Evolutionary conservation across 2,329 filamentous ascomycete species (phyloP).

Genomic region (Arthrobotrys entomopaga): DNA sequence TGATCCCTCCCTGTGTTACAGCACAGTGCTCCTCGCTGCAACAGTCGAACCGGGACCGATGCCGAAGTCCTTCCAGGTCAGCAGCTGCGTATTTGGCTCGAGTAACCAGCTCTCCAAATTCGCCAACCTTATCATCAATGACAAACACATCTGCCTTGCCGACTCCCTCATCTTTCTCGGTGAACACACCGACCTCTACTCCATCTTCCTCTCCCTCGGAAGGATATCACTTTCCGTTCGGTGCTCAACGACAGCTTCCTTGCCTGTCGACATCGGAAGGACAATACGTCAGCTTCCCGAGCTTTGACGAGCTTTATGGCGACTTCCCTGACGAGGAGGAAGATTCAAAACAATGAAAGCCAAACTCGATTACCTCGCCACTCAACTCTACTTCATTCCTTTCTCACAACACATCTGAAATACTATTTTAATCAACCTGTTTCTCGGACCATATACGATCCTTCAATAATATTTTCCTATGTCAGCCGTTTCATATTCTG

Average conservation of each 20-base stretch:
- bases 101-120: conserved; percentile 60
- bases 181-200: conserved; percentile 60
- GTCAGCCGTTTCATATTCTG: conserved; percentile 28
- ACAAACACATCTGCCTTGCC: conserved; percentile 53
- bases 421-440: conserved; percentile 43
- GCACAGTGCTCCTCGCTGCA: conserved; percentile 62
- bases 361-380: background rate
- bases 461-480: conserved; percentile 51
- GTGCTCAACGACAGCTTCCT: conserved; percentile 47
- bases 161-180: conserved; percentile 52
- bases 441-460: conserved; percentile 45
- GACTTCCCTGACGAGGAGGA: conserved; percentile 61
- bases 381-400: conserved; percentile 22
- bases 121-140: conserved; percentile 51
- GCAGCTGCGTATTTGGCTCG: conserved; percentile 63
- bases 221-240: conserved; percentile 60
- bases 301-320: conserved; percentile 74
- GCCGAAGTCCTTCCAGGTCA: conserved; percentile 62
- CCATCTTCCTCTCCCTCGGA: conserved; percentile 61
- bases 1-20: conserved; percentile 64
- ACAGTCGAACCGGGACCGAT: conserved; percentile 63
- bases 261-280: conserved; percentile 60
- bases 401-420: conserved; percentile 34
- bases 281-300: conserved; percentile 78
- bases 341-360: conserved; percentile 45